Conservation (phyloP, 805 yeast species). For the Myxozyma melibiosi region DNA sequence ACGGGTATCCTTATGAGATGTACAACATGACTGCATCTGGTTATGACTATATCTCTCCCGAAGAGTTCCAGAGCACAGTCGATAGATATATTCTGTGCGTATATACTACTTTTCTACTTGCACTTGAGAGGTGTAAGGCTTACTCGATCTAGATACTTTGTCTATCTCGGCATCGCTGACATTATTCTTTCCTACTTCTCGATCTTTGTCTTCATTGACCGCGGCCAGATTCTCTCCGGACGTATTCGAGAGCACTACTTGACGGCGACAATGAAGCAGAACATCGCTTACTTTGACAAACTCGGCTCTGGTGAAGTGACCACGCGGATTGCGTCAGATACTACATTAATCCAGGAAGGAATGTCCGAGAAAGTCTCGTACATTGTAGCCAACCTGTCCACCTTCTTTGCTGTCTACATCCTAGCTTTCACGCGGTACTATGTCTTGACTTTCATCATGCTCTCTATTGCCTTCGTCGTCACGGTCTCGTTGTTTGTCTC, state of each 20-base stretch:
- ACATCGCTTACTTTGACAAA: conserved; percentile 44
- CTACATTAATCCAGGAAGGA: conserved; percentile 47
- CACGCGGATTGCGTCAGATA: conserved; percentile 47
- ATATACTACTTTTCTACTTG: neutral
- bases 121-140: neutral
- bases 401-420: conserved; percentile 45
- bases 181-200: conserved; percentile 36
- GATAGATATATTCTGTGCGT: conserved; percentile 3
- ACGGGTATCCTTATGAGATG: conserved; percentile 13
- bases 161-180: conserved; percentile 25
- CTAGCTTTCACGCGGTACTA: conserved; percentile 44
- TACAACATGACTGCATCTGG: conserved; percentile 10
- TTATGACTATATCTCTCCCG: conserved; percentile 17
- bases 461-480: conserved; percentile 41
- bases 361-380: conserved; percentile 47
- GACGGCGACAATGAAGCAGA: conserved; percentile 45
- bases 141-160: conserved; percentile 14
- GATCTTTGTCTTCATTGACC: conserved; percentile 43
- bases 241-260: conserved; percentile 45
- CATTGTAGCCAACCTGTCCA: conserved; percentile 43
- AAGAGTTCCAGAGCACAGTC: conserved; percentile 37
- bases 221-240: conserved; percentile 48
- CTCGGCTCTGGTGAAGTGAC: conserved; percentile 47
- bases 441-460: conserved; percentile 43
- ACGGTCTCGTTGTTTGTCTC: conserved; percentile 37